These are phyloP conservation scores for Aaosphaeria arxii DNA, from an alignment of 2,329 filamentous ascomycete genomes.

Conservation along the genomic window DNA sequence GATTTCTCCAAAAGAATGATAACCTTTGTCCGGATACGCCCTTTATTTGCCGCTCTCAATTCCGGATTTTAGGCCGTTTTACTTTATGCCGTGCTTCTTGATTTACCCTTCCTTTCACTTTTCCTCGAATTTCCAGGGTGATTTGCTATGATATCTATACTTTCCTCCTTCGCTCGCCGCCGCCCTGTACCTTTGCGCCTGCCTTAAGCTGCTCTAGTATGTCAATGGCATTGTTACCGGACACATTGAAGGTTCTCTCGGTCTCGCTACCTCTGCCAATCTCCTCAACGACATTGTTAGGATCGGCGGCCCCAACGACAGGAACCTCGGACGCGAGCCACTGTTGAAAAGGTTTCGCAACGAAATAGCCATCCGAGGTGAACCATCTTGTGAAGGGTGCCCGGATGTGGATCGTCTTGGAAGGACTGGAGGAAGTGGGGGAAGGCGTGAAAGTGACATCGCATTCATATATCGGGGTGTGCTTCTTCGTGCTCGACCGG, in stretches of 20 bases:
- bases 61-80: no score
- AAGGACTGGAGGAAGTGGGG: conserved; percentile 23
- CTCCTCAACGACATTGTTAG: conserved; percentile 48
- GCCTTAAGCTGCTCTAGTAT: conserved; percentile 36
- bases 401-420: conserved; percentile 53
- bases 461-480: conserved; percentile 77
- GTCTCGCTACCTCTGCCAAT: conserved; percentile 36
- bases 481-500: conserved; percentile 70
- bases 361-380: conserved; percentile 67
- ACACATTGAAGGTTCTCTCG: conserved; percentile 23
- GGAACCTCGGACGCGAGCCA: conserved; percentile 69
- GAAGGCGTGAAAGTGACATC: conserved; percentile 55
- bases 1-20: no score
- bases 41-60: no score
- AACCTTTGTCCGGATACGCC: no score
- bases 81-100: no score
- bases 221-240: conserved; percentile 29
- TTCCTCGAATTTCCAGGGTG: no score
- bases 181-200: conserved; percentile 17
- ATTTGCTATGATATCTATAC: conserved; percentile 3
- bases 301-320: conserved; percentile 63
- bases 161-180: conserved; percentile 33
- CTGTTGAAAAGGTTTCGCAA: conserved; percentile 73
- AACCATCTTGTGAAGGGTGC: conserved; percentile 75
- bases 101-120: no score